Evolutionary conservation across 768 basidiomycete species (phyloP).

Genomic region (Pulveroboletus frians): DNA sequence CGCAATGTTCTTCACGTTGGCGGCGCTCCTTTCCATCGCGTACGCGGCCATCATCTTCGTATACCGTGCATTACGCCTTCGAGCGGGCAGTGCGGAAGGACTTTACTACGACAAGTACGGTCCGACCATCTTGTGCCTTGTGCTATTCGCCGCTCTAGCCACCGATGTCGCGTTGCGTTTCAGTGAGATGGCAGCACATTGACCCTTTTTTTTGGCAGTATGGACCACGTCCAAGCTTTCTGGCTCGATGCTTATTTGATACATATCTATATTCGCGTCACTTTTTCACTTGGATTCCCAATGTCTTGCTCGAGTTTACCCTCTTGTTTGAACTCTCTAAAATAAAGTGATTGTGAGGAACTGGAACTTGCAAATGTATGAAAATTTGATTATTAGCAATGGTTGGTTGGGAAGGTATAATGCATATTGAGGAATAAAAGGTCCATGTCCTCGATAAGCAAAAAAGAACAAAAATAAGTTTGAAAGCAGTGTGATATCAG

Average conservation of each 20-base stretch:
- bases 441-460: constrained; percentile 19
- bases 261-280: neutral
- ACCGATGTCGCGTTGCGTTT: constrained; percentile 72
- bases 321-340: neutral
- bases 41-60: constrained; percentile 83
- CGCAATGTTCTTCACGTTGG: constrained; percentile 82
- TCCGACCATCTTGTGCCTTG: constrained; percentile 67
- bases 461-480: neutral
- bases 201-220: neutral
- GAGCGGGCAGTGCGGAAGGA: constrained; percentile 68
- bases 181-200: constrained; percentile 41
- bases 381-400: constrained; percentile 22
- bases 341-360: neutral
- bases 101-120: constrained; percentile 89
- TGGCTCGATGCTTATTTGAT: neutral
- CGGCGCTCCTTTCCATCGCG: constrained; percentile 82
- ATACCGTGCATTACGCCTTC: constrained; percentile 64
- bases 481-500: constrained; percentile 9
- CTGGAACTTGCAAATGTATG: constrained; percentile 4
- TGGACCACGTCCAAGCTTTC: neutral
- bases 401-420: constrained; percentile 20
- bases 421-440: constrained; percentile 24
- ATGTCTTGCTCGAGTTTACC: neutral
- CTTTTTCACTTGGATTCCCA: neutral
- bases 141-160: constrained; percentile 63